Evolutionary conservation across 2,329 filamentous ascomycete species (phyloP).

Genomic region (Byssothecium circinans): DNA sequence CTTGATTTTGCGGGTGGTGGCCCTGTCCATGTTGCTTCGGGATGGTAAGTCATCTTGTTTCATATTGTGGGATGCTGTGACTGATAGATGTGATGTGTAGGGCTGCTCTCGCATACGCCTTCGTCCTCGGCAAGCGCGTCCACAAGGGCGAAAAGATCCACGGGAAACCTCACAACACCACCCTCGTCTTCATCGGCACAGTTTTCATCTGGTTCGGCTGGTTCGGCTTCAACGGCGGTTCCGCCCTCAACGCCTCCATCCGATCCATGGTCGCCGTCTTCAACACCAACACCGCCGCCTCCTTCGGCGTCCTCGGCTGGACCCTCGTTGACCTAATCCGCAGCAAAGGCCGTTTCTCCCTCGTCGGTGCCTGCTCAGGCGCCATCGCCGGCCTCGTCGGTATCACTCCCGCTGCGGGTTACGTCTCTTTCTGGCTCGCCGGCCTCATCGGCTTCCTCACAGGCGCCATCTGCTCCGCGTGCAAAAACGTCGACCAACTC

Average conservation of each 20-base stretch:
- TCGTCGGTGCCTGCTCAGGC: slow-evolving; percentile 60
- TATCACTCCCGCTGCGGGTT: slow-evolving; percentile 61
- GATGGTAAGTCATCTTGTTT: slow-evolving; percentile 46
- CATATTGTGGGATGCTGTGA: too few species aligned
- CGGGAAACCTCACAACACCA: slow-evolving; percentile 63
- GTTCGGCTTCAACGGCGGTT: slow-evolving; percentile 63
- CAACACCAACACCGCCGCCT: slow-evolving; percentile 61
- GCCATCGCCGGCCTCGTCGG: slow-evolving; percentile 63
- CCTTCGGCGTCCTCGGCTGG: slow-evolving; percentile 58
- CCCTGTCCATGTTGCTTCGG: slow-evolving; percentile 65
- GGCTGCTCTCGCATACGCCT: slow-evolving; percentile 63
- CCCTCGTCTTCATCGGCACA: slow-evolving; percentile 65
- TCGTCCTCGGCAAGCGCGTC: slow-evolving; percentile 63
- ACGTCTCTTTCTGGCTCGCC: slow-evolving; percentile 56
- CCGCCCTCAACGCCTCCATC: slow-evolving; percentile 55
- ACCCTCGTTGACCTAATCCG: slow-evolving; percentile 56
- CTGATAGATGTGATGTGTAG: slow-evolving; percentile 3
- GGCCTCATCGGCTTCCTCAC: slow-evolving; percentile 61
- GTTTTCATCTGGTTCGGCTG: slow-evolving; percentile 67
- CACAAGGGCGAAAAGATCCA: slow-evolving; percentile 53
- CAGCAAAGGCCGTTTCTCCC: slow-evolving; percentile 56
- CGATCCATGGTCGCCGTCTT: slow-evolving; percentile 59
- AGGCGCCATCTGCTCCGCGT: slow-evolving; percentile 52
- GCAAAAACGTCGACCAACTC: slow-evolving; percentile 57
- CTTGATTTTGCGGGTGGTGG: slow-evolving; percentile 65